Percentiles rank a stretch among this genome's conserved stretches.
phyloP scores from a whole-genome alignment of 805 yeast species.

The Pichia heedii region DNA sequence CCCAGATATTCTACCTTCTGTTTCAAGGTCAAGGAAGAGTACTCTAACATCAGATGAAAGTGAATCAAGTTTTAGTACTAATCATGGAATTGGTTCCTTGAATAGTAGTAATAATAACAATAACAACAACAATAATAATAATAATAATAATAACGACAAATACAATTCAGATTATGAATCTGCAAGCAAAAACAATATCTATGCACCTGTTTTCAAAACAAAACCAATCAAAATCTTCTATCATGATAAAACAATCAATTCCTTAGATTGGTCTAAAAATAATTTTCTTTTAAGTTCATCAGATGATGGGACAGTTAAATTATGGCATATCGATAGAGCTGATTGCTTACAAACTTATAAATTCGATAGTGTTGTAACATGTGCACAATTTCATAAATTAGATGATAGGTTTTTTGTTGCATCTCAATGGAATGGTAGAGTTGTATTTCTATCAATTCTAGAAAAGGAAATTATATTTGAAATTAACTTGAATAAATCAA shows the following conservation, averaged over 20 bases:
- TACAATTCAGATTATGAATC: too few species aligned
- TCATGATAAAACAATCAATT: constrained; percentile 63
- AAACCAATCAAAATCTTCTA: constrained; percentile 48
- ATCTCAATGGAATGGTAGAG: constrained; percentile 68
- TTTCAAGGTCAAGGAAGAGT: constrained; percentile 4
- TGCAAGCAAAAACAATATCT: constrained; percentile 13
- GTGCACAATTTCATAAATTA: constrained; percentile 68
- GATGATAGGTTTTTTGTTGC: constrained; percentile 84
- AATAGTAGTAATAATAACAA: constrained; percentile 17
- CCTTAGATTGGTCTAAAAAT: constrained; percentile 82
- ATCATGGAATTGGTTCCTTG: not conserved
- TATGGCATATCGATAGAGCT: constrained; percentile 76
- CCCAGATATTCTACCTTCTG: not conserved
- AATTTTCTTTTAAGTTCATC: constrained; percentile 73
- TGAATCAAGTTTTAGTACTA: not conserved
- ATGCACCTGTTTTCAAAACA: constrained; percentile 74
- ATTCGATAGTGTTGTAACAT: constrained; percentile 78
- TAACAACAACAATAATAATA: too few species aligned
- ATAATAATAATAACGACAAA: constrained; percentile 20
- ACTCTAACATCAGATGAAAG: constrained; percentile 3
- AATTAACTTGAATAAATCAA: constrained; percentile 47
- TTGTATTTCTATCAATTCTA: constrained; percentile 78
- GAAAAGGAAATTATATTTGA: constrained; percentile 58
- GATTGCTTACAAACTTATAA: constrained; percentile 54
- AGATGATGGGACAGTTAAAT: constrained; percentile 71